Evolutionary conservation across 2,329 filamentous ascomycete genomes (phyloP).

Genomic region (Cladophialophora chaetospira): DNA sequence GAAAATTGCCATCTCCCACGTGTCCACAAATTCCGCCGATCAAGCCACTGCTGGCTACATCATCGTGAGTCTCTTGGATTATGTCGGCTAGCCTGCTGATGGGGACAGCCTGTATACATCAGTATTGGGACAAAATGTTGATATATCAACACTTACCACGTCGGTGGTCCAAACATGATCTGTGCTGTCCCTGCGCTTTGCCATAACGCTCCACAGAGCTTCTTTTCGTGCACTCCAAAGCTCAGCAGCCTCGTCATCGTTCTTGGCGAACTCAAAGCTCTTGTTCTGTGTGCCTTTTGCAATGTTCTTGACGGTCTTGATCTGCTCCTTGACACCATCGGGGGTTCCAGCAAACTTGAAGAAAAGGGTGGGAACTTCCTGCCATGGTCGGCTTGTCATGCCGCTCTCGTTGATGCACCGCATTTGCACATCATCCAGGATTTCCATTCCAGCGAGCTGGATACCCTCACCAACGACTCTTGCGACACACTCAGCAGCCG

Average conservation of each 20-base stretch:
- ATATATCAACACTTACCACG: conserved; percentile 45
- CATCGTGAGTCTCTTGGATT: conserved; percentile 69
- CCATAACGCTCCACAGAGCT: conserved; percentile 72
- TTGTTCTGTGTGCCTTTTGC: conserved; percentile 57
- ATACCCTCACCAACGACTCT: conserved; percentile 78
- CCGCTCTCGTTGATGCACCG: conserved; percentile 61
- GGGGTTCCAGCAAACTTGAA: conserved; percentile 74
- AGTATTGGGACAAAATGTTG: neutral
- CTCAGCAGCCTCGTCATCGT: conserved; percentile 65
- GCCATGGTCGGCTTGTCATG: conserved; percentile 58
- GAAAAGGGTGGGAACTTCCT: conserved; percentile 70
- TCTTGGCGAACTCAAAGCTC: conserved; percentile 68
- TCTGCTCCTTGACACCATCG: conserved; percentile 64
- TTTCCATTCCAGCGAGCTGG: conserved; percentile 87
- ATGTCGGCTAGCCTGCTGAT: conserved; percentile 71
- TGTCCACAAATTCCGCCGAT: conserved; percentile 70
- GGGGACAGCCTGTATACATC: conserved; percentile 60
- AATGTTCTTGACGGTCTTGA: conserved; percentile 61
- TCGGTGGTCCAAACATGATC: conserved; percentile 77
- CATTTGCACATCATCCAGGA: conserved; percentile 92
- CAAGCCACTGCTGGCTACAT: conserved; percentile 64
- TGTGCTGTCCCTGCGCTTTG: conserved; percentile 59
- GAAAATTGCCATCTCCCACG: conserved; percentile 75
- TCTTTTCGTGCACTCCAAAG: conserved; percentile 77
- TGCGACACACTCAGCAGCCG: conserved; percentile 77